Base-by-base conservation (phyloP, 1,139 yeast species). In the Debaryomyces sp. region DNA sequence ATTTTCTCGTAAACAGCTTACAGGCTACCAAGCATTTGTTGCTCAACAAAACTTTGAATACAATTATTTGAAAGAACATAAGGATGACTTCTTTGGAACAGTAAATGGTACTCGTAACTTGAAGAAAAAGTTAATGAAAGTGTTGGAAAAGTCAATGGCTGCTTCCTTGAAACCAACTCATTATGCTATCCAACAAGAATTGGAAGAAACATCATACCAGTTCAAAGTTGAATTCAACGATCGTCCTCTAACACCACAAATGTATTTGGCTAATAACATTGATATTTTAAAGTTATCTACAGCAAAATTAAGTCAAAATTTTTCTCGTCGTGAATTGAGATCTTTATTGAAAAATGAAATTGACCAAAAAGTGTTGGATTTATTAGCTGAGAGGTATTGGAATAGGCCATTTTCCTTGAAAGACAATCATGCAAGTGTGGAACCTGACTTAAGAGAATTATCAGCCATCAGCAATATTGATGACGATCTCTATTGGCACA, bases 151-250 rank as follows among this genome's bases (percentile, higher is more conserved):
- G 54, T 88, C 97, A 3, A 94, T 95, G 98, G 90, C 97, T 1
- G 79, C 81, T 43, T 88, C 96, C 2, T 75, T 95, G 49, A 86
- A 85, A 55, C 98, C 99, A 17, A 91, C 98, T 5, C 90, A 91
- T 48, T 77, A 82, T 47, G 80, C 92, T 6, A 92, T 95, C 46
- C 90, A 89, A 54, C 94, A 85, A 61, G 99, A 94, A 66, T 78
- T 91, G 46, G 99, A 95, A 65, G 99, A 95, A 60, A 84, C 98
- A 0, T 76, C 96, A 1, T 95, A 95, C 64, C 86, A 87, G 63
- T 94, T 90, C 72, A 95, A 95, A 66, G 99, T 95, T 22, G 97
- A 94, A 66, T 95, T 91, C 66, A 94, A 95, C 64, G 99, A 95
- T 66, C 82, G 98, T 50, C 88, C 87, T 35, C 75, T 95, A 56